Evolutionary conservation across 1,284 basidiomycete genomes (phyloP).

Genomic region (Puccinia brachypodii): DNA sequence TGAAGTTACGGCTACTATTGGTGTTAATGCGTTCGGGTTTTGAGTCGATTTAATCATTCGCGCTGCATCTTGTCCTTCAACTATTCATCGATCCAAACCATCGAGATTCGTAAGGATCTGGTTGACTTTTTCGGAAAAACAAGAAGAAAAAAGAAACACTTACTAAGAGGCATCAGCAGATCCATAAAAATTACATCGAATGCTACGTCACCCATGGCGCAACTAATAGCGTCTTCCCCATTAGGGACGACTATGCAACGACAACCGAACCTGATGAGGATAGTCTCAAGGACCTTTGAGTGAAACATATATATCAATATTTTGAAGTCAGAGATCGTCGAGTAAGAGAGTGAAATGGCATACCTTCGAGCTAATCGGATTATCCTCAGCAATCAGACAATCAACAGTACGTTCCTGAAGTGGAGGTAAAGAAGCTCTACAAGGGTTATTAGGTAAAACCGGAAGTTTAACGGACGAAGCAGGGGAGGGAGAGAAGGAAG

Average conservation of each 20-base stretch:
- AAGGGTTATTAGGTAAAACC: slow-evolving; percentile 53
- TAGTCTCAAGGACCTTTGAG: slow-evolving; percentile 75
- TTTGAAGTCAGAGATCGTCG: not conserved
- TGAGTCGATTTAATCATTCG: slow-evolving; percentile 92
- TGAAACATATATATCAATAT: not conserved
- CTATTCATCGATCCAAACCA: slow-evolving; percentile 58
- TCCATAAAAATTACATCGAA: slow-evolving; percentile 62
- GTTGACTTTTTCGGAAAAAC: slow-evolving; percentile 63
- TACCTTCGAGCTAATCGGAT: slow-evolving; percentile 84
- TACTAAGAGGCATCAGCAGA: slow-evolving; percentile 58
- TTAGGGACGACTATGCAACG: slow-evolving; percentile 90
- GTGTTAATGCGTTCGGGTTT: slow-evolving; percentile 81
- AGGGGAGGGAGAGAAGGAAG: not conserved
- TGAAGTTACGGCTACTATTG: slow-evolving; percentile 76
- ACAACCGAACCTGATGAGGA: slow-evolving; percentile 87
- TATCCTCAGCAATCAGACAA: slow-evolving; percentile 92
- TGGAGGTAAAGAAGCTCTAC: slow-evolving; percentile 61
- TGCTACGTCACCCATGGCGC: slow-evolving; percentile 88
- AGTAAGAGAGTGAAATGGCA: slow-evolving; percentile 44
- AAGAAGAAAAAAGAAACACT: slow-evolving; percentile 64
- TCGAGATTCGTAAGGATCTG: slow-evolving; percentile 58
- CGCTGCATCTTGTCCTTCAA: slow-evolving; percentile 87
- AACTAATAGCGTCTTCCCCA: slow-evolving; percentile 92
- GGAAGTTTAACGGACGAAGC: slow-evolving; percentile 5
- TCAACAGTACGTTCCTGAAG: slow-evolving; percentile 65